Evolutionary conservation across 208 protist species (phyloP), one percentile per base, ranked within the genome.

Genomic region (Leishmania major): DNA sequence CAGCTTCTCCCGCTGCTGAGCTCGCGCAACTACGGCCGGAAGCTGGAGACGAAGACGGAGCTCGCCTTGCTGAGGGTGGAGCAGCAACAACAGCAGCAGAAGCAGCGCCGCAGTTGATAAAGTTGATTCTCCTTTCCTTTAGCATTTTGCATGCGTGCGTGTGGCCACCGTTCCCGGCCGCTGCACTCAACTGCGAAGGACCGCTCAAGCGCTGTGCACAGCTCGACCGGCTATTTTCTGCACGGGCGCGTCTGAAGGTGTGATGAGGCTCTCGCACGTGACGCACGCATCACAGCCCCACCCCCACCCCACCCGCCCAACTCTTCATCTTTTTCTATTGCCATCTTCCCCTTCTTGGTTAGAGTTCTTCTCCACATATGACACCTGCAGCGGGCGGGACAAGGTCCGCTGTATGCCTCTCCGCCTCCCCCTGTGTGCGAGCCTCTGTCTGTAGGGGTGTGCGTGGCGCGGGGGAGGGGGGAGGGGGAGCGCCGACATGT

Each of bases 1-100:
- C 66, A 75, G 57, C 70, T 87, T n/a, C 62, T 92, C 53, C 90
- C 89, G 7, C 78, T 82, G 11, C 53, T 96, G 6, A 77, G 84
- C 62, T 78, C 92, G 25, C 78, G 83, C 55, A 94, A 93, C 83
- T 96, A 92, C 80, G 91, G 91, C 13, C 90, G 91, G 60, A 91
- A 90, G 74, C 82, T 96, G 73, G 85, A 87, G 69, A 86, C 87
- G 1, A 91, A 91, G 70, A 86, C 90, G 40, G 86, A 93, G 53
- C 75, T 93, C 51, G 92, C 92, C 45, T 66, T 84, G 77, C 64
- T 87, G 37, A 88, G 91, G 7, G 88, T 93, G 80, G 77, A 78
- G 25, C 81, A 86, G 78, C 51, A 84, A 17, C 64, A 88, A 5
- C 77, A 87, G 70, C 77, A 81, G 75, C 79, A 77, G 17, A n/a